Evolutionary conservation across 805 yeast species (phyloP), one percentile per base, ranked within the genome.

Genomic region (Candida tammaniensis): DNA sequence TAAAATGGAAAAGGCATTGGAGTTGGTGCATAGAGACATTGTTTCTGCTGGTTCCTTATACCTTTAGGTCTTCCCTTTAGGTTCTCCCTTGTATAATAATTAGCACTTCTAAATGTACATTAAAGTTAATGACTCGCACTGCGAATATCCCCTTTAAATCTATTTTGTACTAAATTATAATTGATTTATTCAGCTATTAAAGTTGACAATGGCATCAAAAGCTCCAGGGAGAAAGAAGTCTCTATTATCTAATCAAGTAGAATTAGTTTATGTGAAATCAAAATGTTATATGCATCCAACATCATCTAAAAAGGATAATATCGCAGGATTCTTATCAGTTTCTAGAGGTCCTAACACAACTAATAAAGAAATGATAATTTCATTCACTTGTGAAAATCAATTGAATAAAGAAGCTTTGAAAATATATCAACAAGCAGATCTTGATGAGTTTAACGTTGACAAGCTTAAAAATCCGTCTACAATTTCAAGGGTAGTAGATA

Each of bases 1-100:
- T 39, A 91, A 93, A 57, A 88, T 93, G 95, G 89, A 82, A 37
- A 76, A 80, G 50, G 85, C 94, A 4, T 70, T 82, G 45, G 89
- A 80, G 50, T 64, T 91, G 55, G 87, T 93, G 39, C 96, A 89
- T 55, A 84, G 98, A 64, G 98, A 89, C 60, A 84, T 93, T 45
- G 98, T 93, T 34, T 83, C 95, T 46, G 98, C 98, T 16, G 96
- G 96, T 17, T 88, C 97, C 4, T 72, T 93, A 68, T 93, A 93
- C 61, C 64, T 76, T 49, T 74, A 70, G 44, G 15, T 17, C n/a
- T 12, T 17, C n/a, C n/a, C n/a, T n/a, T n/a, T n/a, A n/a, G n/a
- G n/a, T n/a, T n/a, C n/a, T n/a, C n/a, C n/a, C n/a, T n/a, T n/a
- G n/a, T n/a, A n/a, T n/a, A n/a, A n/a, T n/a, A n/a, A n/a, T n/a